Evolutionary conservation across 768 basidiomycete genomes (phyloP).

Genomic region (Trametes cingulata): DNA sequence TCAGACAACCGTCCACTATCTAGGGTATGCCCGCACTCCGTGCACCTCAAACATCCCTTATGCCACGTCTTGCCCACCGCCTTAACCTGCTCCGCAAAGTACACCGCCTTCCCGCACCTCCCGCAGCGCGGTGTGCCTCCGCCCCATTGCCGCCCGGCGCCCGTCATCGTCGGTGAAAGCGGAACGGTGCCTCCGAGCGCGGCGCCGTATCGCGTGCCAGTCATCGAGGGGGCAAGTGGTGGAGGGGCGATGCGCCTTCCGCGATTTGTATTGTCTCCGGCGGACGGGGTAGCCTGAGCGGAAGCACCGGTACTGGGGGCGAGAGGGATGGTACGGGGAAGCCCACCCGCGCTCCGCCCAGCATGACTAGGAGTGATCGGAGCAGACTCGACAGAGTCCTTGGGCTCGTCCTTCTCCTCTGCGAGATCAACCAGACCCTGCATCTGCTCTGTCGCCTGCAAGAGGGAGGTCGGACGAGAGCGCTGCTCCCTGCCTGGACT

Average conservation of each 20-base stretch:
- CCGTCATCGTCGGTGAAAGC: conserved; percentile 29
- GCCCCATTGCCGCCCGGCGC: conserved; percentile 44
- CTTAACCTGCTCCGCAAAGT: conserved; percentile 85
- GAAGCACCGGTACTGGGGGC: conserved; percentile 32
- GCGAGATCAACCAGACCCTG: conserved; percentile 3
- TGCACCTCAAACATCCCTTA: conserved; percentile 75
- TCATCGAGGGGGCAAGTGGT: conserved; percentile 46
- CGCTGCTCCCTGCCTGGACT: conserved; percentile 29
- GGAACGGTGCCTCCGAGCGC: conserved; percentile 40
- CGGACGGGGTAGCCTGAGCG: not conserved
- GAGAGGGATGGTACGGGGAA: conserved; percentile 56
- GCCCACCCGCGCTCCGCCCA: conserved; percentile 46
- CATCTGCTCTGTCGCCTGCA: conserved; percentile 13
- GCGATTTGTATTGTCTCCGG: not conserved
- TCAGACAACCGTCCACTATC: conserved; percentile 75
- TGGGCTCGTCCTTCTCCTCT: conserved; percentile 23
- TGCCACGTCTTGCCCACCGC: conserved; percentile 82
- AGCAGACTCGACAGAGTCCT: conserved; percentile 19
- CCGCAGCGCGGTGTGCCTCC: conserved; percentile 63
- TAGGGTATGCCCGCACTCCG: conserved; percentile 65
- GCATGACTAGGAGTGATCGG: conserved; percentile 42
- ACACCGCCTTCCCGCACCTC: conserved; percentile 73
- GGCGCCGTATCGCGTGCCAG: conserved; percentile 68
- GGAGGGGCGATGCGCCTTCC: not conserved
- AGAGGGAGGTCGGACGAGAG: conserved; percentile 10